Evolutionary conservation across 306 rosid genomes (phyloP).

Genomic region (Astragalus glycyphyllos): DNA sequence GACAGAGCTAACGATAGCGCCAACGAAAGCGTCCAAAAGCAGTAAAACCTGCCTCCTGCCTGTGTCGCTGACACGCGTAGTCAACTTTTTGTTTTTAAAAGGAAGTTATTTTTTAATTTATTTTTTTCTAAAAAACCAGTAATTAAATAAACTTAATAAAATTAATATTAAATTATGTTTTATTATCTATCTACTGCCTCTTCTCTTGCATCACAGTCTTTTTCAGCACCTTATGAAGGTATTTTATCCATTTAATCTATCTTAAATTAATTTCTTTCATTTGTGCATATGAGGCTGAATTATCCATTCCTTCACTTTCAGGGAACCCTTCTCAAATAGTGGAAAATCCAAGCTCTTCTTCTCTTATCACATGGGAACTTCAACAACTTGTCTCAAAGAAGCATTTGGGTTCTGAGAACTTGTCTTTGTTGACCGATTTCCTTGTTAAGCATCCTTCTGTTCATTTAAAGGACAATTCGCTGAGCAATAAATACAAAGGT

Average conservation of each 20-base stretch:
- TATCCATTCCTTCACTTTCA: not conserved
- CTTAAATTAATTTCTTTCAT: not conserved
- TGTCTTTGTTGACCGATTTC: slow-evolving; percentile 28
- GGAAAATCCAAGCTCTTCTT: not conserved
- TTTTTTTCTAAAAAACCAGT: too few species aligned
- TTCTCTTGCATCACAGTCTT: not conserved
- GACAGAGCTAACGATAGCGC: too few species aligned
- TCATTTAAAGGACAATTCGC: not conserved
- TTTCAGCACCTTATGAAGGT: not conserved
- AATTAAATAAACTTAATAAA: too few species aligned
- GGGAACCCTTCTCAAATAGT: not conserved
- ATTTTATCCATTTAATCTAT: not conserved
- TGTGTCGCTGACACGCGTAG: too few species aligned
- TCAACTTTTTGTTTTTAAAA: too few species aligned
- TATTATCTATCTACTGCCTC: not conserved
- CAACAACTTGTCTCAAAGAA: not conserved
- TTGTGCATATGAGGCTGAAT: not conserved
- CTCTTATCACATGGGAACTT: not conserved
- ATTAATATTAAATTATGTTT: too few species aligned
- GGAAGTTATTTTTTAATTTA: too few species aligned
- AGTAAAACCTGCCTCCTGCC: too few species aligned
- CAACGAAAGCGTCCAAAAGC: too few species aligned
- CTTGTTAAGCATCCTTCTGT: not conserved
- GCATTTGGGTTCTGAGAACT: slow-evolving; percentile 1
- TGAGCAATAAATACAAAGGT: not conserved